A percentile compares a stretch with the other conserved stretches of the same genome.
Evolutionary conservation across 228 moss, liverwort and hornwort genomes (phyloP).

Genomic region (Sphagnum fallax): DNA sequence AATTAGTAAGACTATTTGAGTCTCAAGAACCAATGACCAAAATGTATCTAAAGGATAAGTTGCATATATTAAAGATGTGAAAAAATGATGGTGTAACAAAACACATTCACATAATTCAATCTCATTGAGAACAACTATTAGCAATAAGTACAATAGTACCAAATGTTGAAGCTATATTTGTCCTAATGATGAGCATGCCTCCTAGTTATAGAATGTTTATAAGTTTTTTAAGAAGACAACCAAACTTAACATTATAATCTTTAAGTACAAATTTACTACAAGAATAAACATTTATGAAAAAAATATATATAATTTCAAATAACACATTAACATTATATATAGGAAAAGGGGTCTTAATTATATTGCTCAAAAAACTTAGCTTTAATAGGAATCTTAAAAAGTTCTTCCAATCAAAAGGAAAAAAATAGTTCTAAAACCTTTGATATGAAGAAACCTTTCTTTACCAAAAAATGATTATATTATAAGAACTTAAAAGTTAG

Average conservation of each 20-base stretch:
- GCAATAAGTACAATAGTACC: neutral
- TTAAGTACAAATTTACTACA: neutral
- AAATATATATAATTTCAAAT: no score
- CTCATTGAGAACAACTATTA: constrained; percentile 1
- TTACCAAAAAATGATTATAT: no score
- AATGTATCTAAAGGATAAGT: constrained; percentile 5
- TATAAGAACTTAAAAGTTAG: no score
- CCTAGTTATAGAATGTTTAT: constrained; percentile 1
- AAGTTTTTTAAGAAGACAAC: neutral
- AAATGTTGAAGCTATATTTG: neutral
- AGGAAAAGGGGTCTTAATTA: no score
- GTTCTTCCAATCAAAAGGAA: no score
- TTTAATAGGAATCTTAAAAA: no score
- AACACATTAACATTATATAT: no score
- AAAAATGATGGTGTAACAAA: neutral
- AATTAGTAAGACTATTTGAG: constrained; percentile 1
- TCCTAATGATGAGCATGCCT: constrained; percentile 3
- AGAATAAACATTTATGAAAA: neutral
- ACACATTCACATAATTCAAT: constrained; percentile 1
- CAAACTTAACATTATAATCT: neutral
- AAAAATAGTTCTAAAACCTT: no score
- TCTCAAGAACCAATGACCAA: neutral
- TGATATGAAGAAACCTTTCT: no score
- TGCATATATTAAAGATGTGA: neutral
- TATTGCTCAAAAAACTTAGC: no score